A percentile compares a stretch with the other conserved stretches of the same genome.
Conservation (phyloP, 2,329 filamentous ascomycete species). For the Alternaria sp. region DNA sequence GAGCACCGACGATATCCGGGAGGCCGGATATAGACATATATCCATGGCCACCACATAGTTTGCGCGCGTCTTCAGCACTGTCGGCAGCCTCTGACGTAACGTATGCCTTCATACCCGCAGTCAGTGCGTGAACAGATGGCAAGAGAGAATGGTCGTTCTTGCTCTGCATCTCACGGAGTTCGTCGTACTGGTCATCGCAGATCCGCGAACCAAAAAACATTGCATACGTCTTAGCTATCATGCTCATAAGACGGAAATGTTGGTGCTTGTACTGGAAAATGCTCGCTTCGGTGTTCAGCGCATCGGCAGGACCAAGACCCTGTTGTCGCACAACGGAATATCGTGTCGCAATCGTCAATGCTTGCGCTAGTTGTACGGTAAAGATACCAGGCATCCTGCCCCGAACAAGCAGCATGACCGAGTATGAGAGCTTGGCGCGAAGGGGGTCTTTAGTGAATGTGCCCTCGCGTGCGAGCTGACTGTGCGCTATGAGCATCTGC, state of each 20-base stretch:
- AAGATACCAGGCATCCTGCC: slow-evolving; percentile 55
- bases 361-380: slow-evolving; percentile 59
- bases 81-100: slow-evolving; percentile 61
- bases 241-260: slow-evolving; percentile 27
- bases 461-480: slow-evolving; percentile 55
- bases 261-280: slow-evolving; percentile 29
- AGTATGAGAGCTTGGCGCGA: slow-evolving; percentile 58
- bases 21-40: slow-evolving; percentile 49
- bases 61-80: slow-evolving; percentile 49
- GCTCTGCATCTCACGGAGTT: slow-evolving; percentile 12
- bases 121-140: slow-evolving; percentile 45
- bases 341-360: slow-evolving; percentile 61
- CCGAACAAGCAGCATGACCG: slow-evolving; percentile 58
- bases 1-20: slow-evolving; percentile 39
- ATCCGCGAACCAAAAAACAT: slow-evolving; percentile 25
- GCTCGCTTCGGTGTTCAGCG: slow-evolving; percentile 2
- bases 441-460: slow-evolving; percentile 54
- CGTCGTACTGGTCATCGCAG: slow-evolving; percentile 10
- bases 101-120: slow-evolving; percentile 54
- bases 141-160: slow-evolving; percentile 12
- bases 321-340: slow-evolving; percentile 60
- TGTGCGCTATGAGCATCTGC: slow-evolving; percentile 59
- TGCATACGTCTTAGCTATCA: slow-evolving; percentile 27
- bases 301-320: slow-evolving; percentile 18
- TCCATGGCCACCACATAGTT: slow-evolving; percentile 52